Evolutionary conservation across 495 filamentous ascomycete species (phyloP), one percentile per base, ranked within the genome.

Genomic region (Halenospora varia): DNA sequence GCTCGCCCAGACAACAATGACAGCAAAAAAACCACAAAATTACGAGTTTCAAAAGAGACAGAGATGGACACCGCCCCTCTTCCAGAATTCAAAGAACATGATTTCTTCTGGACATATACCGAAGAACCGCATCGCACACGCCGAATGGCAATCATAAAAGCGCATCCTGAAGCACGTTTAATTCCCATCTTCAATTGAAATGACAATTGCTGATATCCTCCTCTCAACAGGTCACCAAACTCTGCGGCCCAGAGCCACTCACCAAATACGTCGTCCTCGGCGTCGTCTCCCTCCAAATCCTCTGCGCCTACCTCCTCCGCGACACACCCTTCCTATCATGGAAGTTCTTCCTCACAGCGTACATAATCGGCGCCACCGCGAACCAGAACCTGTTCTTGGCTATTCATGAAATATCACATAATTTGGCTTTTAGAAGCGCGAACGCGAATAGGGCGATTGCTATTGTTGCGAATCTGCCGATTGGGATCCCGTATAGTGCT

Each of bases 341-440:
- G 78, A 77, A 73, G 19, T 96, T 92, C 80, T 83, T 96, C 74
- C 77, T 87, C 42, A 88, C 89, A 0, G 90, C 89, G 55, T 99
- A 99, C 76, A 73, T 96, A 57, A 82, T 99, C 60, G 95, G 95
- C 56, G 95, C 94, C 8, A 99, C 95, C 0, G 83, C 92, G 40
- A 99, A 97, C 80, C 95, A 97, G 78, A 99, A 99, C 72, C 82
- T 97, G 25, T 99, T 99, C 78, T 84, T 99, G 10, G 92, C 95
- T 48, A 99, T 99, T 66, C 95, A 99, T 73, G 95, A 99, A 73
- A 97, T 99, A 70, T 94, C 90, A 19, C 95, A 99, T 74, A 99
- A 97, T 62, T 81, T 99, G 40, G 95, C 94, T 15, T 97, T 97
- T 82, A 80, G 83, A 41, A 92, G 86, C 9, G 82, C 92, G n/a